Evolutionary conservation across 176 grass and related monocot species (phyloP), one percentile per base, ranked within the genome.

Genomic region (Rhipidocladum racemiflorum): DNA sequence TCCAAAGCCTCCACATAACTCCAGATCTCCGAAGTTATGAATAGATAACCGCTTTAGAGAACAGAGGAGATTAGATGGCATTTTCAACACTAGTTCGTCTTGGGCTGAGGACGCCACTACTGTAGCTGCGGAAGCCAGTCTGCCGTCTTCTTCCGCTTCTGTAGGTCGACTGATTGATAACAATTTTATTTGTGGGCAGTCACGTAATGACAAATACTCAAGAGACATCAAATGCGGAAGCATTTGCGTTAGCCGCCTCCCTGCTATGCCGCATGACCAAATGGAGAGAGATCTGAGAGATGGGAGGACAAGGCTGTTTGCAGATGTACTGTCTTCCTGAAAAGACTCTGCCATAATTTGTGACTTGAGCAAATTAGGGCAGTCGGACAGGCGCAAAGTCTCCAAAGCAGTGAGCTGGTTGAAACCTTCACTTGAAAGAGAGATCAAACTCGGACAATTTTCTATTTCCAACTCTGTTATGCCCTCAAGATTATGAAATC

Each of bases 401-500:
- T 10, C 1, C 38, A 87, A 77, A 8, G 56, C 2, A 1, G 61
- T 5, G 20, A 84, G 80, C 18, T 60, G 32, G 21, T 59, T 50
- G 13, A 88, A 84, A 10, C 51, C 20, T 17, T 68, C 9, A 2
- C 32, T 50, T 23, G 60, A 6, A 45, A 88, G 7, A 88, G 24
- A 70, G 10, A 13, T 6, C 12, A 88, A 25, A 12, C 78, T 54
- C 28, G 3, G 12, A 77, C 72, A 83, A 39, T 20, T 7, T 2
- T 9, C 1, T 45, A 89, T 64, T 0, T 1, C 1, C 21, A 82
- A 40, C 17, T n/a, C n/a, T n/a, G n/a, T n/a, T n/a, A n/a, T n/a
- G n/a, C n/a, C n/a, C n/a, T n/a, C n/a, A n/a, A n/a, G n/a, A n/a
- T n/a, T n/a, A n/a, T n/a, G n/a, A n/a, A n/a, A n/a, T n/a, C n/a